A percentile compares a stretch with the other conserved stretches of the same genome.
phyloP scores from a whole-genome alignment of 2,329 filamentous ascomycete genomes.

The Hypoxylon sp. region DNA sequence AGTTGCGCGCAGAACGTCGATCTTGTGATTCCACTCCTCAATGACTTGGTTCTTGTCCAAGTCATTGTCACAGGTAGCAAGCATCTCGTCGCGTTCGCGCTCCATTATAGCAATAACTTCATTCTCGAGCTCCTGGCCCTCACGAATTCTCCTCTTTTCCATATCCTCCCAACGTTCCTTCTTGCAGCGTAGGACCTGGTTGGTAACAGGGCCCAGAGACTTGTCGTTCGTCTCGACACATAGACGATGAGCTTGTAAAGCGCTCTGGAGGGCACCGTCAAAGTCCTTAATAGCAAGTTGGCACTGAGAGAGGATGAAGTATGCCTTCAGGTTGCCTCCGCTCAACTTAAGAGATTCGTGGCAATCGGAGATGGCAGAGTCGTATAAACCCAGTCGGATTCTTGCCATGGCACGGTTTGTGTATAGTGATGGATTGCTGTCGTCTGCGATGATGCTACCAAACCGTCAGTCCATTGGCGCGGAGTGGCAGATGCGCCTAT shows the following conservation, averaged over 20 bases:
- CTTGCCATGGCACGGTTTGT: conserved; percentile 91
- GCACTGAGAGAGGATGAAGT: conserved; percentile 87
- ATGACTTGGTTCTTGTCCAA: conserved; percentile 64
- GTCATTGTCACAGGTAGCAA: conserved; percentile 46
- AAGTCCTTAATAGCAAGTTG: conserved; percentile 81
- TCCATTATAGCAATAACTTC: conserved; percentile 71
- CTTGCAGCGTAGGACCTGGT: conserved; percentile 83
- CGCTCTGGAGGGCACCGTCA: conserved; percentile 79
- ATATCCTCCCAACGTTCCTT: conserved; percentile 86
- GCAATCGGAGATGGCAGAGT: conserved; percentile 84
- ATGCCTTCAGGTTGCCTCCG: conserved; percentile 81
- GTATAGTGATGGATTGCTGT: conserved; percentile 83
- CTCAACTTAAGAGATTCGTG: conserved; percentile 79
- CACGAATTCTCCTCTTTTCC: conserved; percentile 73
- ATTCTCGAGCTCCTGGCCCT: conserved; percentile 70
- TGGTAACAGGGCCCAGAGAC: conserved; percentile 79
- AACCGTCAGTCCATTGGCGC: conserved; percentile 7
- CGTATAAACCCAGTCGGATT: conserved; percentile 80
- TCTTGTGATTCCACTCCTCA: conserved; percentile 65
- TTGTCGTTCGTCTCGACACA: conserved; percentile 75
- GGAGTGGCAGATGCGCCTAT: conserved; percentile 18
- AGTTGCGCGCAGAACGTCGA: conserved; percentile 60
- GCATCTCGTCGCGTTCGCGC: conserved; percentile 61
- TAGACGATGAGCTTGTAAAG: conserved; percentile 79
- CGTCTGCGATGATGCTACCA: conserved; percentile 80